Percentiles rank a stretch among this genome's conserved stretches.
These are phyloP conservation scores for Ophiobolus disseminans DNA, from an alignment of 2,329 filamentous ascomycete species.

Conservation along the genomic window DNA sequence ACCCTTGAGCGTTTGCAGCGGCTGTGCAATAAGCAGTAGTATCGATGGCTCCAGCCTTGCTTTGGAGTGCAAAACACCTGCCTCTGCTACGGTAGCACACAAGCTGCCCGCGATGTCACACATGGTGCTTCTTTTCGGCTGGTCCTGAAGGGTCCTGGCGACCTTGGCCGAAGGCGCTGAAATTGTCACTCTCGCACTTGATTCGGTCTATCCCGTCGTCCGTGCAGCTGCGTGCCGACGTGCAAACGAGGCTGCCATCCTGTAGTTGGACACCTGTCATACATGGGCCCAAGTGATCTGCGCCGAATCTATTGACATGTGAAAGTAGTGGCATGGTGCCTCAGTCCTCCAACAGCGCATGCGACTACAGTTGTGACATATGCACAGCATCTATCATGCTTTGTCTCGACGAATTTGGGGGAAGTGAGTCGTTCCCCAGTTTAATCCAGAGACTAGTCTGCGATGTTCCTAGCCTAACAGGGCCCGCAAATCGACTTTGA, in stretches of 20 bases:
- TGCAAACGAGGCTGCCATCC: conserved; percentile 39
- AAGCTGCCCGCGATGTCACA: conserved; percentile 30
- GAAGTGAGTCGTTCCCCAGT: conserved; percentile 25
- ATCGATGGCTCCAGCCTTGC: conserved; percentile 1
- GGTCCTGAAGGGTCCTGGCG: conserved; percentile 24
- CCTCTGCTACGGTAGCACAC: too few species aligned
- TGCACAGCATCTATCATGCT: conserved; percentile 30
- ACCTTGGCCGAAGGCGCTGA: conserved; percentile 39
- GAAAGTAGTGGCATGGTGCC: conserved; percentile 21
- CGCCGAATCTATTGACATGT: conserved; percentile 8
- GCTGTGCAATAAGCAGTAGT: conserved; percentile 22
- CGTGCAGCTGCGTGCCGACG: conserved; percentile 30
- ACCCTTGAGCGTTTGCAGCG: conserved; percentile 28
- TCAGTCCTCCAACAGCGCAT: conserved; percentile 18
- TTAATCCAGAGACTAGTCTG: conserved; percentile 31
- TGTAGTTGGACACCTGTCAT: conserved; percentile 37
- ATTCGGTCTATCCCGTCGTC: conserved; percentile 41
- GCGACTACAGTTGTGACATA: conserved; percentile 22
- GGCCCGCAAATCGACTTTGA: conserved; percentile 27
- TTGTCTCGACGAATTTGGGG: conserved; percentile 16
- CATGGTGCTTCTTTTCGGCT: conserved; percentile 23
- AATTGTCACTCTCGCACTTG: conserved; percentile 28
- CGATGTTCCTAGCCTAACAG: conserved; percentile 19
- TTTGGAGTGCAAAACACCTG: too few species aligned
- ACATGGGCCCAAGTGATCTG: conserved; percentile 31